Evolutionary conservation across 768 basidiomycete genomes (phyloP), one percentile per base, ranked within the genome.

Genomic region (Termitomyces sp.): DNA sequence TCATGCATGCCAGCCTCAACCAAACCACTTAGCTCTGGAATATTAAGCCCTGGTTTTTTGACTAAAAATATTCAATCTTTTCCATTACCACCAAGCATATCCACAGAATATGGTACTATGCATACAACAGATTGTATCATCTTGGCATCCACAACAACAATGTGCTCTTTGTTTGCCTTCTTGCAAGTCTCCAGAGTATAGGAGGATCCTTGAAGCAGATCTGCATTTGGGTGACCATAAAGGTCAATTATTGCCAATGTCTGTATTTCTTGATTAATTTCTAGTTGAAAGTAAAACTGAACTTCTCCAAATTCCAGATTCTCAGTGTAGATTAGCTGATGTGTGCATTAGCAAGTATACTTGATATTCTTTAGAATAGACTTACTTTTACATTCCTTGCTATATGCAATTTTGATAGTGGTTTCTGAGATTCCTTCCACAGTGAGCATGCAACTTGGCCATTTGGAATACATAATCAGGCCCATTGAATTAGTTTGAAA

Each of bases 401-500:
- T 30, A 24, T 55, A 8, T 11, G 34, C 41, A 11, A 30, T 55
- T 15, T 48, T 30, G 20, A 55, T 6, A 44, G n/a, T 24, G 59
- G 54, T 18, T 52, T 55, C 11, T 15, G 22, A 13, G 20, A 3
- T 39, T 60, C 59, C 18, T 56, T 56, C 67, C 67, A 70, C 8
- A 51, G 18, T 5, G 64, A 69, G 1, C 64, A 50, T 4, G 63
- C 63, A 24, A 69, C 63, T 45, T 69, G 65, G 0, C 69, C 66
- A 48, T 61, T 63, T 2, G 66, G 67, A 15, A 70, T 56, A 1
- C n/a, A 30, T 16, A 69, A 46, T 0, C 60, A 58, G 13, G 68
- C 63, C 64, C 69, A 69, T 8, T 61, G 52, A 27, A 46, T 46
- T 16, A 46, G 6, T 30, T 47, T 16, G 46, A 47, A 47, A 16